Percentiles rank a stretch among this genome's conserved stretches.
Evolutionary conservation across 331 rosid genomes (phyloP).

Genomic region (Malus hybrid): DNA sequence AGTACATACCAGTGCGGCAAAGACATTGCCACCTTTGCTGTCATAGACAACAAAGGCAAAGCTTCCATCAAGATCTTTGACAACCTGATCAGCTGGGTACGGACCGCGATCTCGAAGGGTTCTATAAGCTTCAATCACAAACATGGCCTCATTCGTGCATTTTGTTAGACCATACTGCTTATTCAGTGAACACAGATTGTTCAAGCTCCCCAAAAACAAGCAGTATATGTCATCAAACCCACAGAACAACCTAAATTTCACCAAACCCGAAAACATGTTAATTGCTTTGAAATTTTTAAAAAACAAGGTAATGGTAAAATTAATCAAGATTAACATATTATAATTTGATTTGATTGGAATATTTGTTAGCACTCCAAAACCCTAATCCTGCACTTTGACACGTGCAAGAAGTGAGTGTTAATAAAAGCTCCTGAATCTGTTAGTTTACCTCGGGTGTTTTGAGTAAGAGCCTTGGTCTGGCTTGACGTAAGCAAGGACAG

Average conservation of each 20-base stretch:
- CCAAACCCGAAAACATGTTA: not conserved
- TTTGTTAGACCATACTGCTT: conserved; percentile 81
- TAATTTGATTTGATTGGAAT: not conserved
- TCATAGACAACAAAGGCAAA: conserved; percentile 97
- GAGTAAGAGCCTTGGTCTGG: conserved; percentile 41
- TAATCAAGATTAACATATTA: too few species aligned
- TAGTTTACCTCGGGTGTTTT: conserved; percentile 46
- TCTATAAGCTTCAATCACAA: conserved; percentile 84
- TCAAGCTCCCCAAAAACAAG: conserved; percentile 74
- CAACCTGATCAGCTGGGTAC: conserved; percentile 93
- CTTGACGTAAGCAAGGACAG: conserved; percentile 74
- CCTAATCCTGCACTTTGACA: not conserved
- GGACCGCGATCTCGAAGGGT: conserved; percentile 92
- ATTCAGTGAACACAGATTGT: conserved; percentile 51
- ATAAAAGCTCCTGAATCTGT: not conserved
- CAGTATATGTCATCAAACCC: conserved; percentile 90
- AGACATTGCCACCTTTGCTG: conserved; percentile 69
- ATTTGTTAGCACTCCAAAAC: not conserved
- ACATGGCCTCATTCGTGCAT: conserved; percentile 67
- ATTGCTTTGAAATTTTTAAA: not conserved
- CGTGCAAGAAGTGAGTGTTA: not conserved
- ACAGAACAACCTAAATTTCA: conserved; percentile 58
- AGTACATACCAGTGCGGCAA: conserved; percentile 75
- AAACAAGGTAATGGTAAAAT: not conserved
- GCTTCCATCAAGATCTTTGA: conserved; percentile 90